Conservation (phyloP, 116 monocot genomes). For the Cymodocea nodosa region DNA sequence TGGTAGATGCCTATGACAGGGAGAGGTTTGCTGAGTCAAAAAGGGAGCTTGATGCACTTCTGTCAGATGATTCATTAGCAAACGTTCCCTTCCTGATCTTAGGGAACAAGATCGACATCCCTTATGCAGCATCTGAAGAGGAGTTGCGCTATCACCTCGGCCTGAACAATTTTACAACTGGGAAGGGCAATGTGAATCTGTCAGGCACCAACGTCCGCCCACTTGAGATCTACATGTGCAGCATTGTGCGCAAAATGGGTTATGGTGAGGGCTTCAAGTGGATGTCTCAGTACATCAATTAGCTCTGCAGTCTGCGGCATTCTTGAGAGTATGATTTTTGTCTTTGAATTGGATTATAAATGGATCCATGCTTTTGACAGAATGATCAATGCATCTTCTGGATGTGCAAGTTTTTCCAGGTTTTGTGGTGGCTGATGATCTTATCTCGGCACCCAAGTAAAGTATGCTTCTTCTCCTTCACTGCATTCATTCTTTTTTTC, state of each 20-base stretch:
- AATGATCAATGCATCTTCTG: neutral
- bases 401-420: neutral
- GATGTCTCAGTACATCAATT: conserved; percentile 27
- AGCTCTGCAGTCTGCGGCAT: neutral
- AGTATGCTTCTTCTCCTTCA: neutral
- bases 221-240: conserved; percentile 36
- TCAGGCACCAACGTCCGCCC: conserved; percentile 32
- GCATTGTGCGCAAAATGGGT: conserved; percentile 43
- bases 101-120: conserved; percentile 41
- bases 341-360: neutral
- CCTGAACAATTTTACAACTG: conserved; percentile 30
- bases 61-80: conserved; percentile 30
- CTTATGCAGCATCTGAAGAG: conserved; percentile 31
- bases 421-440: neutral
- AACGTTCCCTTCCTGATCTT: conserved; percentile 33
- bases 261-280: conserved; percentile 24
- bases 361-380: neutral
- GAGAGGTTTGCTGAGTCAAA: conserved; percentile 41
- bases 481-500: too few relatives aligned
- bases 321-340: neutral
- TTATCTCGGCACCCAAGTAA: neutral
- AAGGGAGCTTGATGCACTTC: conserved; percentile 39
- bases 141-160: conserved; percentile 31
- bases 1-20: conserved; percentile 38
- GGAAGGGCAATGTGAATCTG: conserved; percentile 36